Conservation (phyloP, 2,329 filamentous ascomycete genomes). For the Tolypocladium paradoxum region DNA sequence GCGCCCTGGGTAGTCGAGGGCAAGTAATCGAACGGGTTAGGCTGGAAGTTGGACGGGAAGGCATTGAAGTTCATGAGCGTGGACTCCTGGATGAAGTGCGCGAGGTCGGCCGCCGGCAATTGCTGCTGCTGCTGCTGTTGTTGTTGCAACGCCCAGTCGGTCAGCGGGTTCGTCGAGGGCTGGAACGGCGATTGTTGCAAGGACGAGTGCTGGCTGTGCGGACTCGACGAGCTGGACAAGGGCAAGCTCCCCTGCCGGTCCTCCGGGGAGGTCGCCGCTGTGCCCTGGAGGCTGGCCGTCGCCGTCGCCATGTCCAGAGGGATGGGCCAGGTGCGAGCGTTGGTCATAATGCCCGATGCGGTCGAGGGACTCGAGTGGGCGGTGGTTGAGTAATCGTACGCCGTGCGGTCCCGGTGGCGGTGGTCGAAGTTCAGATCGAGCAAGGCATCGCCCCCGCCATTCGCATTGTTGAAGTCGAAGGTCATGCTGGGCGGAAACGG, state of each 20-base stretch:
- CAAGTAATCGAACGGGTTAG: slow-evolving; percentile 48
- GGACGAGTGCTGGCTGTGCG: slow-evolving; percentile 37
- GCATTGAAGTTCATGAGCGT: slow-evolving; percentile 45
- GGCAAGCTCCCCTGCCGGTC: slow-evolving; percentile 37
- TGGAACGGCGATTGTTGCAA: slow-evolving; percentile 46
- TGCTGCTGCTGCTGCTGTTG: slow-evolving; percentile 34
- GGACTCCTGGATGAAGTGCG: slow-evolving; percentile 46
- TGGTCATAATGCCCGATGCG: slow-evolving; percentile 23
- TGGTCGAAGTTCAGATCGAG: slow-evolving; percentile 51
- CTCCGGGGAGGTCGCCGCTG: slow-evolving; percentile 39
- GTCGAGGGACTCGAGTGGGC: slow-evolving; percentile 21
- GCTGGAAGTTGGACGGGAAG: slow-evolving; percentile 40
- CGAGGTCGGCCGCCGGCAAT: slow-evolving; percentile 33
- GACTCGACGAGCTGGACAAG: slow-evolving; percentile 39
- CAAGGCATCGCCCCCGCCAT: slow-evolving; percentile 46
- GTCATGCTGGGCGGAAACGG: slow-evolving; percentile 33
- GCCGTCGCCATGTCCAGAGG: slow-evolving; percentile 40
- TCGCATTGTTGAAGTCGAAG: slow-evolving; percentile 47
- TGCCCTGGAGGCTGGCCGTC: slow-evolving; percentile 28
- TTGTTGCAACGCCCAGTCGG: slow-evolving; percentile 52
- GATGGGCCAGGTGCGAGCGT: slow-evolving; percentile 35
- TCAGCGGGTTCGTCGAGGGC: slow-evolving; percentile 38
- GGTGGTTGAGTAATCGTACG: slow-evolving; percentile 18
- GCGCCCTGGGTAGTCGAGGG: slow-evolving; percentile 52
- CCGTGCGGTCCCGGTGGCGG: slow-evolving; percentile 44